Evolutionary conservation across 768 basidiomycete species (phyloP).

Genomic region (Lentinus tigrinus): DNA sequence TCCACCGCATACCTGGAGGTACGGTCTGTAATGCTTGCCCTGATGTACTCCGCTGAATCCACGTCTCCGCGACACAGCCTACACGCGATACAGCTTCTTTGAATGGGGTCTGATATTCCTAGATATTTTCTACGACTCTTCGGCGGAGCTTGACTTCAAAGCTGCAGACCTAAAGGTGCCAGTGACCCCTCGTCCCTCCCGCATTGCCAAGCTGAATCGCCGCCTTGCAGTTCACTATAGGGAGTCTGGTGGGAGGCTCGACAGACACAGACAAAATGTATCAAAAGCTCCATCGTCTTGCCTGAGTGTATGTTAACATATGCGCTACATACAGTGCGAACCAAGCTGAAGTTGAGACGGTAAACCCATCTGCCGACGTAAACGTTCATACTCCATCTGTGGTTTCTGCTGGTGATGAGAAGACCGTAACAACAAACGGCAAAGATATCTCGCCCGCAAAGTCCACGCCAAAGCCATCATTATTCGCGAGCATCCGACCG

Average conservation of each 20-base stretch:
- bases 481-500: background rate
- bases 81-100: conserved; percentile 82
- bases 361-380: background rate
- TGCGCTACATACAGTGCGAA: background rate
- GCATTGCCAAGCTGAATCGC: background rate
- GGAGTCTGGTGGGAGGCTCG: conserved; percentile 19
- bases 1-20: conserved; percentile 78
- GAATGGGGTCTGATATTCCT: conserved; percentile 83
- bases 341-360: background rate
- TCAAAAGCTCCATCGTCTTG: conserved; percentile 41
- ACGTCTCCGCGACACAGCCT: conserved; percentile 47
- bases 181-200: no score
- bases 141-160: conserved; percentile 59
- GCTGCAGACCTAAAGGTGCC: conserved; percentile 51
- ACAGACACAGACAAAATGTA: conserved; percentile 41
- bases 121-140: conserved; percentile 72
- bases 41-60: background rate
- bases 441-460: background rate
- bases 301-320: conserved; percentile 27
- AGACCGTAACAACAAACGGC: background rate
- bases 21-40: background rate
- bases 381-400: background rate
- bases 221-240: conserved; percentile 30
- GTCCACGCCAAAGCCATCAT: background rate
- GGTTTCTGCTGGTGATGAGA: background rate